phyloP scores from a whole-genome alignment of 208 protist genomes.

The Wallacemonas sp. region DNA sequence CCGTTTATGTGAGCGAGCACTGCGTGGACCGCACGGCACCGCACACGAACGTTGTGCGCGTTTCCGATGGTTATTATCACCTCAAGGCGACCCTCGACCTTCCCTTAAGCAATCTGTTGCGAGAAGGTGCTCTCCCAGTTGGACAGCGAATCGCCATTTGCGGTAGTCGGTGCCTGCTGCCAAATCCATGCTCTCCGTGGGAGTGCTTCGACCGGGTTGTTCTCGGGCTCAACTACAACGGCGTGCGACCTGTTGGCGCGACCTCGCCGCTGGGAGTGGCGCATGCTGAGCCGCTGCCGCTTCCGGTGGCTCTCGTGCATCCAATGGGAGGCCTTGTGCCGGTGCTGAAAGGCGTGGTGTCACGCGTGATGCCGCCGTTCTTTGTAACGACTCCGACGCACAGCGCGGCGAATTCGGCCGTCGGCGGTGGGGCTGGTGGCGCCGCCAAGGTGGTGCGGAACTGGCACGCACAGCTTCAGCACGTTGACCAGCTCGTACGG shows the following conservation, averaged over 20 bases:
- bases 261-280: slow-evolving; percentile 51
- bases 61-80: slow-evolving; percentile 80
- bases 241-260: slow-evolving; percentile 49
- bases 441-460: slow-evolving; percentile 32
- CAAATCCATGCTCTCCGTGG: slow-evolving; percentile 38
- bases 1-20: slow-evolving; percentile 48
- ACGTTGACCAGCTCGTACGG: slow-evolving; percentile 16
- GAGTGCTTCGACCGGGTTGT: slow-evolving; percentile 52
- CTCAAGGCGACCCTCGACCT: slow-evolving; percentile 61
- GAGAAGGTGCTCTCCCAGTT: slow-evolving; percentile 46
- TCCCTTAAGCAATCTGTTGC: slow-evolving; percentile 64
- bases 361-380: slow-evolving; percentile 68
- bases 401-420: neutral
- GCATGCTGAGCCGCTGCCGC: slow-evolving; percentile 35
- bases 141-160: slow-evolving; percentile 69
- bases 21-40: slow-evolving; percentile 39
- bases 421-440: neutral
- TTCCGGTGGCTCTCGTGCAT: slow-evolving; percentile 49
- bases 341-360: slow-evolving; percentile 60
- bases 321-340: slow-evolving; percentile 71
- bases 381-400: slow-evolving; percentile 25
- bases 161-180: slow-evolving; percentile 48
- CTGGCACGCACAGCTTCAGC: slow-evolving; percentile 41
- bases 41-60: slow-evolving; percentile 52
- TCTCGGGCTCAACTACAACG: slow-evolving; percentile 77